Evolutionary conservation across 352 stramenopile species (phyloP), one percentile per base, ranked within the genome.

Genomic region (Pythium phragmitis): DNA sequence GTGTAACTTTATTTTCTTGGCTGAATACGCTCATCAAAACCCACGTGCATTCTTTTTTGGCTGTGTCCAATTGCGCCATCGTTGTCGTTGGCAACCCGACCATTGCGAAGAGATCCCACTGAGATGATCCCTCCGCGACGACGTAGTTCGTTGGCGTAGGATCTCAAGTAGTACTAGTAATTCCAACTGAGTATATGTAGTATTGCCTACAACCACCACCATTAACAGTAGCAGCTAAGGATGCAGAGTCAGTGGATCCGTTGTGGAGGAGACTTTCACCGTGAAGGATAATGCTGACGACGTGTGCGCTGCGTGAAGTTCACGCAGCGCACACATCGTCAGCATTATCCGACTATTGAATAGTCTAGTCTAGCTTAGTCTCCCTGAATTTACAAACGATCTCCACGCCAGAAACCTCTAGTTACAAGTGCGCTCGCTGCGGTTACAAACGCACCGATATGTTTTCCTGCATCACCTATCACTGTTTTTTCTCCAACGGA

Each of bases 1-100:
- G 85, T 80, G 85, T 94, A 94, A 94, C 85, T 94, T 89, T 83
- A 82, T 78, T 86, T 80, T 77, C 65, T 60, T 57, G 48, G 48
- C 80, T 91, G 81, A 91, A 85, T 89, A 89, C 74, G 72, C 69
- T 72, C 66, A 37, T n/a, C 28, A 56, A 43, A 36, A 12, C n/a
- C 3, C 8, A 36, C 41, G 48, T n/a, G 26, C 36, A 13, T 8
- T 14, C 36, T 13, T 41, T 41, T 41, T 41, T 41, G 13, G 7
- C 36, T 41, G 13, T 2, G 39, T 45, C 11, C 6, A 37, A 37
- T 9, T 37, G 9, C 33, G 33, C 33, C 33, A 9, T 37, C 5
- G 33, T 9, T 37, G 33, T 37, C 33, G 33, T 37, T 37, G 33
- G 21, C 21, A 21, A 21, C 21, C 21, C 21, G 21, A 21, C 21